These are phyloP conservation scores for Termitomyces sp. DNA, from an alignment of 768 basidiomycete species.

Conservation along the genomic window DNA sequence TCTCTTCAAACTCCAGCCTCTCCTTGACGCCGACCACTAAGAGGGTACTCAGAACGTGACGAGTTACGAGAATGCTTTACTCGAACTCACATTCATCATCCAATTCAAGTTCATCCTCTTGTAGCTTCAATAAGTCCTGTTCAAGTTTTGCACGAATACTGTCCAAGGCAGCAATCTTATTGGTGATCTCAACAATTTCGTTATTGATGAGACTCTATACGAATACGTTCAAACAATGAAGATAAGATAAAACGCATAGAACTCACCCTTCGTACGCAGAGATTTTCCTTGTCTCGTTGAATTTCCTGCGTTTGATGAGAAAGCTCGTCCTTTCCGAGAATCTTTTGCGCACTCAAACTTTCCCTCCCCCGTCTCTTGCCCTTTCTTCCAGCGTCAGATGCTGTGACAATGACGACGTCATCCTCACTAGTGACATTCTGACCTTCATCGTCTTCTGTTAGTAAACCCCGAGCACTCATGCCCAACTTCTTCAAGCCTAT, in stretches of 20 bases:
- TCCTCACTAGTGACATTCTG: conserved; percentile 72
- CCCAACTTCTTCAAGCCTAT: conserved; percentile 79
- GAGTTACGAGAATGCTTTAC: conserved; percentile 1
- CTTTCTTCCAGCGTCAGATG: conserved; percentile 32
- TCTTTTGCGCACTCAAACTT: conserved; percentile 63
- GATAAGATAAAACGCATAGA: not conserved
- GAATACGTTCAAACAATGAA: conserved; percentile 1
- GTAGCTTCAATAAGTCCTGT: conserved; percentile 74
- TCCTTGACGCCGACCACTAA: conserved; percentile 89
- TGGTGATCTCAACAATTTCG: conserved; percentile 85
- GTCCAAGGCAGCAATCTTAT: conserved; percentile 85
- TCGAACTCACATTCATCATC: conserved; percentile 81
- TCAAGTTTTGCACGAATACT: conserved; percentile 76
- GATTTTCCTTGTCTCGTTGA: conserved; percentile 84
- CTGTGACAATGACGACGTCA: conserved; percentile 60
- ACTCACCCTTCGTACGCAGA: conserved; percentile 82
- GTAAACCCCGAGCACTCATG: conserved; percentile 69
- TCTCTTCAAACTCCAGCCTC: conserved; percentile 67
- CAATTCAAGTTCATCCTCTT: conserved; percentile 95
- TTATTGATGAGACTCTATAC: conserved; percentile 73
- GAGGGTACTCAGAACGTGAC: conserved; percentile 5
- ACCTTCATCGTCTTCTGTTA: conserved; percentile 53
- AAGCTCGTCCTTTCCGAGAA: conserved; percentile 80
- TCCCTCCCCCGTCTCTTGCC: conserved; percentile 53
- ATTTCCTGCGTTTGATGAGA: conserved; percentile 83